Percentiles rank a stretch among this genome's conserved stretches.
These are phyloP conservation scores for Teunomyces funiuensis DNA, from an alignment of 805 yeast genomes.

Conservation along the genomic window DNA sequence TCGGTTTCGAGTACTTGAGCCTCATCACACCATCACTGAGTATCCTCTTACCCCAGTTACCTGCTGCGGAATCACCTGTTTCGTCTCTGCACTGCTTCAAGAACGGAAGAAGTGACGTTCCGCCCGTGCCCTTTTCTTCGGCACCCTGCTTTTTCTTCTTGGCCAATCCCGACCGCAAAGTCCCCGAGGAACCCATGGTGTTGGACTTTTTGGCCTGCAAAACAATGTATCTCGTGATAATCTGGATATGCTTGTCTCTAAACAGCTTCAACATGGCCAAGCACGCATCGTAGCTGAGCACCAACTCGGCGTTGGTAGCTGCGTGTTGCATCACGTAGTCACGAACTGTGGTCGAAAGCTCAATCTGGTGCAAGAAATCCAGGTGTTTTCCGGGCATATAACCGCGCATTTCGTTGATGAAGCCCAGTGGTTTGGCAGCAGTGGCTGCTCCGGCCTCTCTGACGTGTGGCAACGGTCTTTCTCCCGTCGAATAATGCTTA, in stretches of 20 bases:
- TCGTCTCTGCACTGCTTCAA: slow-evolving; percentile 95
- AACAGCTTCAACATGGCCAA: slow-evolving; percentile 84
- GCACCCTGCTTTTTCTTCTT: slow-evolving; percentile 46
- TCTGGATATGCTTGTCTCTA: slow-evolving; percentile 90
- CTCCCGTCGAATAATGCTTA: slow-evolving; percentile 78
- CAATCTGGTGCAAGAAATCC: slow-evolving; percentile 64
- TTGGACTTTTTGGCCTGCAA: slow-evolving; percentile 66
- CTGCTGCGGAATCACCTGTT: slow-evolving; percentile 92
- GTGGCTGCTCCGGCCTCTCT: slow-evolving; percentile 1
- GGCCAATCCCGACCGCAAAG: slow-evolving; percentile 67
- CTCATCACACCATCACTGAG: slow-evolving; percentile 56
- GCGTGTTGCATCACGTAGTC: slow-evolving; percentile 55
- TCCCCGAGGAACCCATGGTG: slow-evolving; percentile 54
- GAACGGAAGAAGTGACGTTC: slow-evolving; percentile 87
- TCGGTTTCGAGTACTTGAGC: slow-evolving; percentile 38
- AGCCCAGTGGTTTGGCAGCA: slow-evolving; percentile 32
- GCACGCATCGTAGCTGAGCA: slow-evolving; percentile 81
- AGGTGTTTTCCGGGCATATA: slow-evolving; percentile 92
- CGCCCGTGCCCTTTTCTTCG: slow-evolving; percentile 86
- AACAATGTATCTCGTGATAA: slow-evolving; percentile 83
- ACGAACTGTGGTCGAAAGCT: slow-evolving; percentile 57
- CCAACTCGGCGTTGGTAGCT: slow-evolving; percentile 50
- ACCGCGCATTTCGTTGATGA: slow-evolving; percentile 77
- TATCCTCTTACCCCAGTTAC: slow-evolving; percentile 82
- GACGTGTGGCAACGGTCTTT: slow-evolving; percentile 33